Base-by-base conservation (phyloP, 768 basidiomycete genomes). In the Podaxis rugospora region DNA sequence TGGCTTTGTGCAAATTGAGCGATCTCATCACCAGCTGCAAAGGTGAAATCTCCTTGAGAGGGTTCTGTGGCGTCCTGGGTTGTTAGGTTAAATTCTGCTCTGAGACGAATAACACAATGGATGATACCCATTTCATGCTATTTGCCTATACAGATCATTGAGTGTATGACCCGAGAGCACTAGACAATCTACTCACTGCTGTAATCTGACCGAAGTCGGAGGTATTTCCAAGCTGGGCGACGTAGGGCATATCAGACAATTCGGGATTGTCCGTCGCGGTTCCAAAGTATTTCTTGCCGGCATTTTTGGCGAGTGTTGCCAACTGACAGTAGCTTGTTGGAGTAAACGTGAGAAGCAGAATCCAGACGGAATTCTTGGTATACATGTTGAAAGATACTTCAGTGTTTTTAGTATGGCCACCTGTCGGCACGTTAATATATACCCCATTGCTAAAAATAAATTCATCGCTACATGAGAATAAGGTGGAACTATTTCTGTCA, bases 51-150 rank as follows among this genome's bases (percentile, higher is more conserved):
- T 7, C 80, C 81, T 36, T 72, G 79, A 1, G 67, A 64, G 14
- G 83, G 82, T 65, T 85, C 82, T 5, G 80, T 83, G 4, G 81
- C 79, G 61, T 82, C 81, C 83, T 44, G 18, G 14, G 2, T 14
- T 14, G 42, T 9, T 32, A 32, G 32, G 14, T 16, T n/a, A 16
- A 21, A 16, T 2, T 6, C 18, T 18, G 5, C 7, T 32, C 5
- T 44, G 7, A 16, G 42, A 3, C 5, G 9, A 44, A n/a, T 16
- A n/a, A 44, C 18, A 18, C 42, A 6, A n/a, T 7, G 18, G 5
- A 18, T 18, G 2, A 9, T n/a, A 44, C 42, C 42, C 82, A 83
- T 78, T 84, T 83, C 82, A 83, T 82, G 62, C 74, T 78, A 64
- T 83, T 83, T 5, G 72, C 66, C 71, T 73, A 49, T 0, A 49